A percentile compares a stretch with the other conserved stretches of the same genome.
phyloP scores from a whole-genome alignment of 345 rosid genomes.

The Citrus sinensis region DNA sequence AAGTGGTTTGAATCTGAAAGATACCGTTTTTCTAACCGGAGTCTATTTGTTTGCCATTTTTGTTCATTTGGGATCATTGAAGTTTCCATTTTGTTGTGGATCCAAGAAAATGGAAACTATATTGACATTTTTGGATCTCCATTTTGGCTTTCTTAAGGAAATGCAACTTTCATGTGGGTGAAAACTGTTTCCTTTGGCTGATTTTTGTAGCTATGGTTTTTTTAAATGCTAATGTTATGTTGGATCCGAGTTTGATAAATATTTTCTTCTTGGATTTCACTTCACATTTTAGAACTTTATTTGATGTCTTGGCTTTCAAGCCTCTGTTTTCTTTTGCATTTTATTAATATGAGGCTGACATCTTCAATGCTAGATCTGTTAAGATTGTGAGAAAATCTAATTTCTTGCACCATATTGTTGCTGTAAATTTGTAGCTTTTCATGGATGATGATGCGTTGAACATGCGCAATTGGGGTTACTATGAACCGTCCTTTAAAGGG shows the following conservation, averaged over 20 bases:
- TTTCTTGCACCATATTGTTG: not conserved
- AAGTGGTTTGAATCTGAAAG: slow-evolving; percentile 13
- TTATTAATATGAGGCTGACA: not conserved
- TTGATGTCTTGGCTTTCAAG: not conserved
- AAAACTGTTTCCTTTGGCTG: not conserved
- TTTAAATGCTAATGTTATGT: not conserved
- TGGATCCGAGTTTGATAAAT: slow-evolving; percentile 13
- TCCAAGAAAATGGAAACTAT: not conserved
- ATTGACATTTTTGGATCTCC: not conserved
- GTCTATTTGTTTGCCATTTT: slow-evolving; percentile 10
- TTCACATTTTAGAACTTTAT: not conserved
- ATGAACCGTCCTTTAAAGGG: slow-evolving; percentile 69
- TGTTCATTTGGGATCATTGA: slow-evolving; percentile 12
- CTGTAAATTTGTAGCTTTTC: slow-evolving; percentile 35
- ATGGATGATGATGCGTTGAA: slow-evolving; percentile 78
- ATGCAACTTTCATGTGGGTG: not conserved
- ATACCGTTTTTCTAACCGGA: slow-evolving; percentile 9
- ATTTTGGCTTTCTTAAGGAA: not conserved
- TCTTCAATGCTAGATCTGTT: not conserved
- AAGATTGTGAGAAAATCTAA: not conserved
- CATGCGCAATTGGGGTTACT: slow-evolving; percentile 86
- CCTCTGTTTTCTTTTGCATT: slow-evolving; percentile 3
- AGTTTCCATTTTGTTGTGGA: not conserved
- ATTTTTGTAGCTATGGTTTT: not conserved
- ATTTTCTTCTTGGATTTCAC: not conserved